These are phyloP conservation scores for Lentinula detonsa DNA, from an alignment of 768 basidiomycete genomes.

Conservation along the genomic window DNA sequence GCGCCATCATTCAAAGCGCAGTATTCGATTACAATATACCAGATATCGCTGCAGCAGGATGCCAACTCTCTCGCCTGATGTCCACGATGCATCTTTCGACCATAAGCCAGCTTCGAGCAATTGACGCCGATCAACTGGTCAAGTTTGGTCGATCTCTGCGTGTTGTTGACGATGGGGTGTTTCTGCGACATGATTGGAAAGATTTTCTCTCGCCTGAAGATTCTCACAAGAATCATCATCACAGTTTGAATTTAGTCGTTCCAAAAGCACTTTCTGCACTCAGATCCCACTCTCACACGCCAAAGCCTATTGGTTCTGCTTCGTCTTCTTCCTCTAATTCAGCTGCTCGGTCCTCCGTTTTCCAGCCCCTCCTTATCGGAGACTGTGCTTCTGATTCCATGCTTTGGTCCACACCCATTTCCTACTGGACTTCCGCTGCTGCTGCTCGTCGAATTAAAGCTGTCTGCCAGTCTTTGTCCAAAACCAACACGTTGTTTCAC, in stretches of 20 bases:
- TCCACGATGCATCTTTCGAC: slow-evolving; percentile 45
- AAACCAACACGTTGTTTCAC: slow-evolving; percentile 54
- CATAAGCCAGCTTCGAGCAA: slow-evolving; percentile 56
- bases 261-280: slow-evolving; percentile 16
- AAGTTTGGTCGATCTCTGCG: slow-evolving; percentile 45
- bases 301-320: slow-evolving; percentile 10
- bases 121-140: slow-evolving; percentile 53
- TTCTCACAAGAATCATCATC: slow-evolving; percentile 17
- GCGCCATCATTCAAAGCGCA: slow-evolving; percentile 72
- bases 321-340: slow-evolving; percentile 11
- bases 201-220: slow-evolving; percentile 35
- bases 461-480: slow-evolving; percentile 62
- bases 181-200: slow-evolving; percentile 59
- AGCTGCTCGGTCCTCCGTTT: slow-evolving; percentile 12
- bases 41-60: slow-evolving; percentile 53
- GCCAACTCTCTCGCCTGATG: slow-evolving; percentile 62
- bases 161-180: slow-evolving; percentile 62
- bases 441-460: slow-evolving; percentile 68
- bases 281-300: slow-evolving; percentile 19
- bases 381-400: slow-evolving; percentile 63
- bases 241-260: slow-evolving; percentile 17
- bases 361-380: slow-evolving; percentile 72
- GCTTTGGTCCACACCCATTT: slow-evolving; percentile 54
- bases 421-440: slow-evolving; percentile 55
- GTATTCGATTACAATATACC: slow-evolving; percentile 59